phyloP scores from a whole-genome alignment of 1,284 basidiomycete genomes.

The Cutaneotrichosporon cutaneum region DNA sequence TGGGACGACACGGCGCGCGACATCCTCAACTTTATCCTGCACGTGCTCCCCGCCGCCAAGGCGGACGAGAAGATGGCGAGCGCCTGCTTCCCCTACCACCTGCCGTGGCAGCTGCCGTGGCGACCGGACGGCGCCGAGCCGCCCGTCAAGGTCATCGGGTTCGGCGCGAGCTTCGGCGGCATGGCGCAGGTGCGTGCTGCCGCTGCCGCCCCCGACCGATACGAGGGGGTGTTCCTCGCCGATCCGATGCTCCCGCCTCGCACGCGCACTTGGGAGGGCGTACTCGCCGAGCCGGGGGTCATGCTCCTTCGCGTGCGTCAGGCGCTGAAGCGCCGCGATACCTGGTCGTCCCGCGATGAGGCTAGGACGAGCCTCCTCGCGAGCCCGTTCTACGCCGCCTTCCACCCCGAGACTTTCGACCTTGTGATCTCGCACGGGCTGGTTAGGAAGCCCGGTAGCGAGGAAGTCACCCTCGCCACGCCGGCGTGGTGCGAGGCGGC shows the following conservation, averaged over 20 bases:
- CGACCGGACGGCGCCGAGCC: conserved; percentile 9
- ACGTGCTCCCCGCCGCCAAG: conserved; percentile 48
- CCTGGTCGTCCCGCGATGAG: conserved; percentile 5
- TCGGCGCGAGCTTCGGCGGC: conserved; percentile 73
- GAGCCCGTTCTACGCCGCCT: conserved; percentile 12
- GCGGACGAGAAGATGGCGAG: not conserved
- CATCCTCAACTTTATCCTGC: conserved; percentile 51
- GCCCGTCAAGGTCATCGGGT: conserved; percentile 5
- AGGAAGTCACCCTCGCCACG: conserved; percentile 36
- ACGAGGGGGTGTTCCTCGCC: conserved; percentile 58
- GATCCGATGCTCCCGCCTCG: conserved; percentile 55
- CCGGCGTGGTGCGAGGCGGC: conserved; percentile 38
- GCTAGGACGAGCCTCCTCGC: conserved; percentile 7
- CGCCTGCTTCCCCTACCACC: not conserved
- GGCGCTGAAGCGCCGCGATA: conserved; percentile 19
- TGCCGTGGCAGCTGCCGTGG: conserved; percentile 17
- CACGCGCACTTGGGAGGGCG: not conserved
- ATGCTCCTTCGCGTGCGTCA: conserved; percentile 10
- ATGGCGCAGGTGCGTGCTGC: conserved; percentile 10
- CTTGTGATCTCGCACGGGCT: conserved; percentile 68
- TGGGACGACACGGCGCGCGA: conserved; percentile 53
- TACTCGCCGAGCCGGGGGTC: not conserved
- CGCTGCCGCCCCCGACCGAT: conserved; percentile 10
- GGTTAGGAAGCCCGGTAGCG: conserved; percentile 36
- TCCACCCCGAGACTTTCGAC: conserved; percentile 33